Percentiles rank a stretch among this genome's conserved stretches.
phyloP scores from a whole-genome alignment of 352 stramenopile species.

The Globisporangium heterothallicum region DNA sequence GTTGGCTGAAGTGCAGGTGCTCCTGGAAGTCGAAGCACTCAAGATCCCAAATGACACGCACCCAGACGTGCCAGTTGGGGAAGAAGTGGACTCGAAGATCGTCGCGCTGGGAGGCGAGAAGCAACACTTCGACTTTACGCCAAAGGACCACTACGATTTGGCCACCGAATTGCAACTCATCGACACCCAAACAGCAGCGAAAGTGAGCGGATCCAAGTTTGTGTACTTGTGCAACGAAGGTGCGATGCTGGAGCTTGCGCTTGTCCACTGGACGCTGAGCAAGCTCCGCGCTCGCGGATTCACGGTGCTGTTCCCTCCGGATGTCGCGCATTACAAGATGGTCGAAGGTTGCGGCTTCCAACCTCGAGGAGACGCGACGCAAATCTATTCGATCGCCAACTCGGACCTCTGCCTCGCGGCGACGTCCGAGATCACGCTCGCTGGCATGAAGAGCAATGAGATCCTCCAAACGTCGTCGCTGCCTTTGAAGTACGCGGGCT shows the following conservation, averaged over 20 bases:
- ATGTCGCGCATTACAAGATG: constrained; percentile 79
- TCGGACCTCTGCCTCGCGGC: constrained; percentile 80
- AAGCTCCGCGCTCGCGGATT: constrained; percentile 71
- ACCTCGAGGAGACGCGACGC: constrained; percentile 76
- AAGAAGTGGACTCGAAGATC: constrained; percentile 50
- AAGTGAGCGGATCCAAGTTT: constrained; percentile 81
- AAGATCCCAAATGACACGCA: constrained; percentile 79
- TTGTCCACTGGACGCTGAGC: constrained; percentile 75
- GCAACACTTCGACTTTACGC: constrained; percentile 46
- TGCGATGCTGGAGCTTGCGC: constrained; percentile 82
- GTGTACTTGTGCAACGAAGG: constrained; percentile 83
- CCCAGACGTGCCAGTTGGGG: constrained; percentile 54
- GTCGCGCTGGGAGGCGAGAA: constrained; percentile 51
- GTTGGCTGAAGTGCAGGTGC: constrained; percentile 32
- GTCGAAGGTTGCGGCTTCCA: constrained; percentile 85
- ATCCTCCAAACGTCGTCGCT: constrained; percentile 52
- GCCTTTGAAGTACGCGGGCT: constrained; percentile 72
- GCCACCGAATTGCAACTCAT: constrained; percentile 60
- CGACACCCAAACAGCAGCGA: constrained; percentile 63
- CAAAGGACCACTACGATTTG: constrained; percentile 71
- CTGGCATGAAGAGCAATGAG: constrained; percentile 66
- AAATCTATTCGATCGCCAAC: constrained; percentile 85
- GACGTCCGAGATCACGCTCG: constrained; percentile 86
- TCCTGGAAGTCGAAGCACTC: constrained; percentile 62
- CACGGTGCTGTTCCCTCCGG: constrained; percentile 66